Evolutionary conservation across 352 stramenopile species (phyloP), one percentile per base, ranked within the genome.

Genomic region (Globisporangium paddicum): DNA sequence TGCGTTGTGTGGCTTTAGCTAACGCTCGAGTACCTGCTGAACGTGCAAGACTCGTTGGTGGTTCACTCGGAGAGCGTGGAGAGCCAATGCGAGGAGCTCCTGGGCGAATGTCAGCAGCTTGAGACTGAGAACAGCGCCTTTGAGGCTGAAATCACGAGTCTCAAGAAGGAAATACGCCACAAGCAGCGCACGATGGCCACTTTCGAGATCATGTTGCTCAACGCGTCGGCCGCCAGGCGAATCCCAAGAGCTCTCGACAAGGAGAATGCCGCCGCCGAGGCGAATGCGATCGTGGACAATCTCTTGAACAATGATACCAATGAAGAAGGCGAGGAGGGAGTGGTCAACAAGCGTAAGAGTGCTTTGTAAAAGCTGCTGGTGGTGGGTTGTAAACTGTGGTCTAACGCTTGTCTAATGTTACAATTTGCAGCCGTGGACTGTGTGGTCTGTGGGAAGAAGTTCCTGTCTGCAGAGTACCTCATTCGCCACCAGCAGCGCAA

Each of bases 101-200:
- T 81, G 28, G 60, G 67, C 16, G 82, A 94, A 30, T 90, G 76
- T 32, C 72, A 83, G 64, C 55, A 73, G 10, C 61, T 94, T 9
- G 81, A 90, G 49, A 50, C 23, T 6, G 77, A 91, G 37, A 92
- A 94, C 57, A 65, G 76, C 9, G 74, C 75, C 51, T 68, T 80
- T 6, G 75, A 90, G 49, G 62, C 56, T 1, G 82, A 94, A 38
- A 76, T 92, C 35, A 38, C 62, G 1, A 65, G 64, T n/a, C 64
- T 94, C 25, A 90, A 90, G 62, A 80, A 85, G 34, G 84, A 90
- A 5, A 90, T 92, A 25, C 72, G 75, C 3, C 81, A 91, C 21
- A 94, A 92, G 54, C 82, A 94, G 46, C 82, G 77, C 38, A 92
- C 84, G 8, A 83, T 92, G 44, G 79, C 84, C 5, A 94, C 84